Percentiles rank a stretch among this genome's conserved stretches.
Conservation (phyloP, 257 asterid genomes). For the Solanum tarapatanum region DNA sequence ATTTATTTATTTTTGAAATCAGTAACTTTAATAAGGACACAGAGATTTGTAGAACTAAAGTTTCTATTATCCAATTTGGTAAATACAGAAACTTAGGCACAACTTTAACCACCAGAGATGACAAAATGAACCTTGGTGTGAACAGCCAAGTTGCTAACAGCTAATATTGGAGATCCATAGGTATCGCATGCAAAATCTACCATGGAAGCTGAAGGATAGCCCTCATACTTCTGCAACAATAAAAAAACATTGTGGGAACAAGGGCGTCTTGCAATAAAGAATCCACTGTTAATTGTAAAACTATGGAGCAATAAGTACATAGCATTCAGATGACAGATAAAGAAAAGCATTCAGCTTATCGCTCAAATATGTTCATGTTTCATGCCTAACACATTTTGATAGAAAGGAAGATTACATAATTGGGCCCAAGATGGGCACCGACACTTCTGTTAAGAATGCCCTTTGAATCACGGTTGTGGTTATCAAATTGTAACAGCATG, state of each 20-base stretch:
- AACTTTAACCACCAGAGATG: neutral
- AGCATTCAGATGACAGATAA: neutral
- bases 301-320: neutral
- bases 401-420: neutral
- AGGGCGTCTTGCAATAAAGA: neutral
- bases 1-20: neutral
- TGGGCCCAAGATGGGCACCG: neutral
- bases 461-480: neutral
- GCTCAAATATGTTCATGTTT: neutral
- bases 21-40: neutral
- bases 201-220: slow-evolving; percentile 95
- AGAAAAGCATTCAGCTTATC: neutral
- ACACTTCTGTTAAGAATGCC: neutral
- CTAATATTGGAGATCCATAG: slow-evolving; percentile 73
- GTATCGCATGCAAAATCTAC: slow-evolving; percentile 97
- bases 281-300: neutral
- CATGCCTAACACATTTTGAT: neutral
- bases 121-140: slow-evolving; percentile 59
- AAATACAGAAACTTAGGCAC: neutral
- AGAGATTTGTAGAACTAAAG: neutral
- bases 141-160: slow-evolving; percentile 77
- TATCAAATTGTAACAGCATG: neutral
- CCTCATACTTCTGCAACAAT: slow-evolving; percentile 56
- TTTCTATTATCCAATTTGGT: neutral
- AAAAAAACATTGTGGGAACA: neutral